Conservation (phyloP, 2,329 filamentous ascomycete genomes). For the Colletotrichum sidae region DNA sequence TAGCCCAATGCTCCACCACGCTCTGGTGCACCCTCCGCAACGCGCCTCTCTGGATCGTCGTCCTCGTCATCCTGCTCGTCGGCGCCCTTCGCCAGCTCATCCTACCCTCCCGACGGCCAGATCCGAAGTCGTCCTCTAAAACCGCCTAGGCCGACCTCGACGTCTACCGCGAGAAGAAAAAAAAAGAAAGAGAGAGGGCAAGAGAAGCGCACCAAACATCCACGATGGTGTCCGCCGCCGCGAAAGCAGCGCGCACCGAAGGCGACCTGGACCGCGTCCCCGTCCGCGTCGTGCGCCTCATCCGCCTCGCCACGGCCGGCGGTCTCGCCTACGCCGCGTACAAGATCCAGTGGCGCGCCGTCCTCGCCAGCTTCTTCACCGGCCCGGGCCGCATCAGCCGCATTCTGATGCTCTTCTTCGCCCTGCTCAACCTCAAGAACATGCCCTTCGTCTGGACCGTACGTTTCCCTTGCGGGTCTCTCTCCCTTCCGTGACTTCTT, state of each 20-base stretch:
- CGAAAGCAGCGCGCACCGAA: conserved; percentile 39
- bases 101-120: conserved; percentile 14
- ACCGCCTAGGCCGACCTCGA: not conserved
- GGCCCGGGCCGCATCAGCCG: conserved; percentile 66
- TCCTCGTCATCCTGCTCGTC: conserved; percentile 49
- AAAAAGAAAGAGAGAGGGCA: not conserved
- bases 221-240: conserved; percentile 25
- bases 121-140: not conserved
- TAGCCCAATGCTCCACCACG: conserved; percentile 56
- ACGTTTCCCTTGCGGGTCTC: conserved; percentile 37
- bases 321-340: conserved; percentile 60
- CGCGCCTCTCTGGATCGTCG: conserved; percentile 56
- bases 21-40: conserved; percentile 54
- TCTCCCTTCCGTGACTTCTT: not conserved
- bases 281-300: conserved; percentile 45
- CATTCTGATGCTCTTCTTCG: conserved; percentile 65
- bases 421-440: conserved; percentile 77
- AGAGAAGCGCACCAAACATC: too few species aligned
- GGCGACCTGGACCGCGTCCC: conserved; percentile 36
- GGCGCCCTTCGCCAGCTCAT: conserved; percentile 48
- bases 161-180: not conserved
- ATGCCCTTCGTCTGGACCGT: conserved; percentile 83
- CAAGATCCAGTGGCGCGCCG: conserved; percentile 54
- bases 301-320: conserved; percentile 54
- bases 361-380: conserved; percentile 59